A percentile compares a stretch with the other conserved stretches of the same genome.
These are phyloP conservation scores for Peronospora belbahrii DNA, from an alignment of 352 stramenopile genomes.

Conservation along the genomic window DNA sequence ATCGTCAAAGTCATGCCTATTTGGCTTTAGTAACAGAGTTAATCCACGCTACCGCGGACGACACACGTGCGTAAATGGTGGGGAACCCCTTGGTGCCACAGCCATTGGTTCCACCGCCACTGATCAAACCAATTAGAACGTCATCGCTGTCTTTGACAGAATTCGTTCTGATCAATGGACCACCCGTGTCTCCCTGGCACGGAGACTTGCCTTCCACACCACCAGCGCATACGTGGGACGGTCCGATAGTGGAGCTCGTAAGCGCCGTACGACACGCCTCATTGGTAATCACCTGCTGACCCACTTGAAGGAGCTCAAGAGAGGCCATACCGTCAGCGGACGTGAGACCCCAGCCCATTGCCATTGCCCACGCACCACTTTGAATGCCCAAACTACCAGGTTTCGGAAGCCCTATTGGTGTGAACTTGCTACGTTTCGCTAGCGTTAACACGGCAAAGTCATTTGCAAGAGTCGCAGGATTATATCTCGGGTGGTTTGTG, in stretches of 20 bases:
- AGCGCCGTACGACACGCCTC: conserved; percentile 11
- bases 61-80: conserved; percentile 46
- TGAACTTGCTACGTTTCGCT: conserved; percentile 10
- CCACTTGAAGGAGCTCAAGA: conserved; percentile 8
- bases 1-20: neutral
- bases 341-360: conserved; percentile 20
- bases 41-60: conserved; percentile 31
- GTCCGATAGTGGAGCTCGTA: conserved; percentile 9
- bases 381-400: conserved; percentile 8
- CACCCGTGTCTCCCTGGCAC: conserved; percentile 29
- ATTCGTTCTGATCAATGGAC: conserved; percentile 23
- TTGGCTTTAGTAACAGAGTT: neutral
- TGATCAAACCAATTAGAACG: conserved; percentile 40
- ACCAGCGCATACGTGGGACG: conserved; percentile 25
- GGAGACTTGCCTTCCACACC: conserved; percentile 18
- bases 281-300: conserved; percentile 10
- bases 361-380: conserved; percentile 11
- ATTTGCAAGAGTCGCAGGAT: conserved; percentile 16
- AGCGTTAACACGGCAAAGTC: conserved; percentile 35
- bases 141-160: conserved; percentile 18
- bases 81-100: conserved; percentile 35
- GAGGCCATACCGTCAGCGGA: conserved; percentile 6
- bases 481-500: conserved; percentile 32
- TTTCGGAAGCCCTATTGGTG: conserved; percentile 21
- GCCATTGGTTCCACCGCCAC: conserved; percentile 22